Evolutionary conservation across 2,329 filamentous ascomycete species (phyloP).

Genomic region (Claviceps citrina): DNA sequence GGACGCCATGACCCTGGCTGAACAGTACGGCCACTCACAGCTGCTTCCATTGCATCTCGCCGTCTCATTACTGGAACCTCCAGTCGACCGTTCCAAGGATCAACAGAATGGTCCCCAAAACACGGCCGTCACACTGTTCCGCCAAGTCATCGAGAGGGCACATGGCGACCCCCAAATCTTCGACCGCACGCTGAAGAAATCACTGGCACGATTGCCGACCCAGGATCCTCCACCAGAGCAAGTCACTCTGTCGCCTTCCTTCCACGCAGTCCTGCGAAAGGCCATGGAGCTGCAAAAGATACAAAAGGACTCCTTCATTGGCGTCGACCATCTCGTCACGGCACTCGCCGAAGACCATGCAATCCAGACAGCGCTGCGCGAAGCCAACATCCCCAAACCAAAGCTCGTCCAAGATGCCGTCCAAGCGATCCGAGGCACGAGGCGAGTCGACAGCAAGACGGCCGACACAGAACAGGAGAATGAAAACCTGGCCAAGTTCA

Average conservation of each 20-base stretch:
- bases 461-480: constrained; percentile 85
- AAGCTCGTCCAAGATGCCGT: constrained; percentile 88
- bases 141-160: constrained; percentile 84
- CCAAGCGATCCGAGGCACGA: constrained; percentile 78
- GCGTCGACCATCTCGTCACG: constrained; percentile 85
- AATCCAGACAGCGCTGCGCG: constrained; percentile 60
- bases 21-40: constrained; percentile 83
- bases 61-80: constrained; percentile 62
- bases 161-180: constrained; percentile 84
- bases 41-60: constrained; percentile 82
- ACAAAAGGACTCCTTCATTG: constrained; percentile 93
- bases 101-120: constrained; percentile 60
- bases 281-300: constrained; percentile 86
- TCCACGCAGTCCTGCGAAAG: constrained; percentile 67
- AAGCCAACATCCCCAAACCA: constrained; percentile 79
- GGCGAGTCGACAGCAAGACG: constrained; percentile 86
- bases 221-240: constrained; percentile 90
- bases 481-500: constrained; percentile 95
- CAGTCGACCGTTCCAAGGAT: constrained; percentile 63
- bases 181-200: constrained; percentile 81
- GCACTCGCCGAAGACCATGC: constrained; percentile 64
- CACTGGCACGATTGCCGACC: constrained; percentile 74
- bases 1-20: constrained; percentile 74
- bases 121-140: constrained; percentile 61
- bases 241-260: constrained; percentile 65